Conservation (phyloP, 139 green algal species). For the Diplosphaera chodatii region DNA sequence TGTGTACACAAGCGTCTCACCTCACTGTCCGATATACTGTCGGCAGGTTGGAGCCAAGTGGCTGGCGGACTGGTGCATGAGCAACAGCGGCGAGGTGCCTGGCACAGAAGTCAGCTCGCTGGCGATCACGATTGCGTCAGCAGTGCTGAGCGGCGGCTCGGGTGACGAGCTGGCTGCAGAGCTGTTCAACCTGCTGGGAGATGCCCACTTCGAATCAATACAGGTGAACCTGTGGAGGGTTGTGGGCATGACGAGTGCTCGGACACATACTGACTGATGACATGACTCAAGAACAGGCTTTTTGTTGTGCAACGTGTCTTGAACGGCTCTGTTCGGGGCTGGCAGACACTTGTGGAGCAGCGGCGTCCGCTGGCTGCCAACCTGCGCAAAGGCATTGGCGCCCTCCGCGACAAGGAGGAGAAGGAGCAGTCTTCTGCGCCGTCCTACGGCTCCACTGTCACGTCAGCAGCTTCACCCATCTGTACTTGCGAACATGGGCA, state of each 20-base stretch:
- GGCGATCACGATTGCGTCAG: conserved; percentile 18
- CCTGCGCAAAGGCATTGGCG: conserved; percentile 19
- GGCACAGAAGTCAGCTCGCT: conserved; percentile 16
- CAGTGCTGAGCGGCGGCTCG: conserved; percentile 16
- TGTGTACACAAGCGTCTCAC: no score
- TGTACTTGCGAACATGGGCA: neutral
- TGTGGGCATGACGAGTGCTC: no score
- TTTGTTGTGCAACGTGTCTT: neutral
- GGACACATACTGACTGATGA: no score
- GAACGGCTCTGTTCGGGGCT: neutral
- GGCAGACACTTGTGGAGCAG: conserved; percentile 21
- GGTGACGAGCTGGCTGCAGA: conserved; percentile 56
- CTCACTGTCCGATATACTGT: no score
- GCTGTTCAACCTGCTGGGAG: conserved; percentile 79
- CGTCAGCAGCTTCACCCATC: conserved; percentile 14
- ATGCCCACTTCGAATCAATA: conserved; percentile 64
- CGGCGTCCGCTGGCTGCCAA: conserved; percentile 16
- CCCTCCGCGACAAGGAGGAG: conserved; percentile 19
- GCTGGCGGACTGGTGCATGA: conserved; percentile 14
- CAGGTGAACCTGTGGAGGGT: neutral
- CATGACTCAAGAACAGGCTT: neutral
- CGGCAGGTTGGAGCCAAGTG: conserved; percentile 8
- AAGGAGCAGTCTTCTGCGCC: conserved; percentile 23
- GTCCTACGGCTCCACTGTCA: conserved; percentile 34
- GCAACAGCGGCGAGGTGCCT: neutral